A percentile compares a stretch with the other conserved stretches of the same genome.
These are phyloP conservation scores for Colletotrichum graminicola DNA, from an alignment of 2,329 filamentous ascomycete genomes.

Conservation along the genomic window DNA sequence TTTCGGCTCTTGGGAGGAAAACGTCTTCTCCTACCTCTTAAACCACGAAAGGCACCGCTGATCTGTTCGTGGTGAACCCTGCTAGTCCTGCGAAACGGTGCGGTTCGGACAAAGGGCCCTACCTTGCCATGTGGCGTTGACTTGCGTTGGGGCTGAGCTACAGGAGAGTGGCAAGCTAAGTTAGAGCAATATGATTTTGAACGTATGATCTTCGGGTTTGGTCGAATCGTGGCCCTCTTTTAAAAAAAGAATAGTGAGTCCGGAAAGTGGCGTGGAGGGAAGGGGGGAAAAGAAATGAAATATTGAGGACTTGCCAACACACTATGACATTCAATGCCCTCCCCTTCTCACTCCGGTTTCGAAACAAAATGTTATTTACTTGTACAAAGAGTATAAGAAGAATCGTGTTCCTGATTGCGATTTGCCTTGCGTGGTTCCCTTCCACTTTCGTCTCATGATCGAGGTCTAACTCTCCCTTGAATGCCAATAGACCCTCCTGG, in stretches of 20 bases:
- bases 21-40: slow-evolving; percentile 7
- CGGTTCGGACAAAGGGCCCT: slow-evolving; percentile 28
- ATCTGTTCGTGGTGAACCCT: slow-evolving; percentile 12
- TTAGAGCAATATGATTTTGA: neutral
- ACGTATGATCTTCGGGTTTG: slow-evolving; percentile 3
- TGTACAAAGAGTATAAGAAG: neutral
- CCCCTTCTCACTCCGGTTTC: neutral
- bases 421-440: neutral
- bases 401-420: neutral
- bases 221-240: neutral
- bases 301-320: slow-evolving; percentile 2
- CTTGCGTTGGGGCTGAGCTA: slow-evolving; percentile 17
- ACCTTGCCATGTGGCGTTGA: slow-evolving; percentile 30
- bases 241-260: neutral
- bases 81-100: slow-evolving; percentile 32
- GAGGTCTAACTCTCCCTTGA: slow-evolving; percentile 37
- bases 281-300: neutral
- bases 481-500: slow-evolving; percentile 28
- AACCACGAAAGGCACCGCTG: slow-evolving; percentile 24
- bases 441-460: neutral
- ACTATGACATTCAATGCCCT: neutral
- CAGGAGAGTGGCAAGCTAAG: neutral
- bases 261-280: neutral
- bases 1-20: neutral
- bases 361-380: slow-evolving; percentile 11